Base-by-base conservation (phyloP, 257 asterid species). In the Ilex aquifolium region DNA sequence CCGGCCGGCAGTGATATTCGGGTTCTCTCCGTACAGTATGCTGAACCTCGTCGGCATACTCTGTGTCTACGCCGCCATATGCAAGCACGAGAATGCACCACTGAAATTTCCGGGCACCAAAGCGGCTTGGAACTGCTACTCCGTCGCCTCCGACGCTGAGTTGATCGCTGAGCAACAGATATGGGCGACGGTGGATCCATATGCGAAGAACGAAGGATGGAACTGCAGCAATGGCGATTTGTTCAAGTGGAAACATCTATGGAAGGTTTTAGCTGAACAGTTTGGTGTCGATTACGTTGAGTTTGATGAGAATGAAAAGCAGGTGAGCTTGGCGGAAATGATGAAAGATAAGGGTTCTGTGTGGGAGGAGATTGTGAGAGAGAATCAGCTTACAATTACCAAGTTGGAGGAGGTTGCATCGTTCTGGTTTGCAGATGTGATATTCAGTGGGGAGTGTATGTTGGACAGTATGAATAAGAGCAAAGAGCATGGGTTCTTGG, bases 161-260 rank as follows among this genome's bases (percentile, higher is more conserved):
- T 32, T 77, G 60, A 65, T 77, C 5, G 82, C 82, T 1, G 82
- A 77, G 65, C 82, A 77, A 42, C 82, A 77, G 44, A 77, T 76
- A 5, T 77, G 82, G 82, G 62, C 76, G 58, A 59, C 65, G 21
- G 76, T 77, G 11, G 76, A 77, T 8, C 82, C 73, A 4, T 51
- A 61, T 7, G 78, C 78, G 55, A 69, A 69, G 27, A 77, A 72
- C 10, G 78, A 69, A 53, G 82, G 72, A n/a, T 77, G 72, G 9
- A 77, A 77, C 15, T 68, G 75, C 60, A 72, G 73, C 31, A 77
- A 77, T 6, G 78, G 82, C 6, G 78, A 77, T 31, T 16, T 77
- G 29, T 77, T 77, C 68, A 77, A 77, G 63, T 77, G 78, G 82
- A 77, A 77, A 40, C 76, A 54, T 29, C 2, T 72, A 65, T 77